These are phyloP conservation scores for Neostapfia colusana DNA, from an alignment of 176 grass and related monocot genomes.

Conservation along the genomic window DNA sequence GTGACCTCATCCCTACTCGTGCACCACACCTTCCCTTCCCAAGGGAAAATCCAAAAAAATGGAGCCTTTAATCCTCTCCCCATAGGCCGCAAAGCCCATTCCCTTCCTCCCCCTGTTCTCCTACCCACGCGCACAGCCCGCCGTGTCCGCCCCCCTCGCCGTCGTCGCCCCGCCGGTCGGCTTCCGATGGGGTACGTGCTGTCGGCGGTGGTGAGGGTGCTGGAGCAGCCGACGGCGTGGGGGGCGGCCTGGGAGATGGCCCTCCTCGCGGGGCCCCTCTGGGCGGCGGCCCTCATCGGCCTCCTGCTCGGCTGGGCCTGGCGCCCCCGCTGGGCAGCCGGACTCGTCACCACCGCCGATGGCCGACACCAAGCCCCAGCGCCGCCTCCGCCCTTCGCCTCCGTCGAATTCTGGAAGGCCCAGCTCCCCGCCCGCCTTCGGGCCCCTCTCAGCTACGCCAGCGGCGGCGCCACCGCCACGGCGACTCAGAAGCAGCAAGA, in stretches of 20 bases:
- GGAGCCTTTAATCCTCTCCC: constrained; percentile 49
- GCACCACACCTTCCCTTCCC: constrained; percentile 26
- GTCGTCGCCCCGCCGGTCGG: constrained; percentile 6
- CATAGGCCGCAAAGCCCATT: constrained; percentile 31
- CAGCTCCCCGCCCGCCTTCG: constrained; percentile 57
- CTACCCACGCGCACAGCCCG: constrained; percentile 6
- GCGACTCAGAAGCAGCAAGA: constrained; percentile 14
- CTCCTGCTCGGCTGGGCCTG: constrained; percentile 91
- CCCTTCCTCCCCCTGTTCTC: not conserved
- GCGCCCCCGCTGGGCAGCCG: constrained; percentile 78
- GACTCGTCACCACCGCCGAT: constrained; percentile 42
- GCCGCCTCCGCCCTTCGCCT: constrained; percentile 13
- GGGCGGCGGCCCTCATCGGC: constrained; percentile 73
- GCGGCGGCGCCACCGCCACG: constrained; percentile 15
- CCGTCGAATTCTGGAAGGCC: constrained; percentile 50
- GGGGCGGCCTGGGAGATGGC: constrained; percentile 61
- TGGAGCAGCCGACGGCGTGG: constrained; percentile 58
- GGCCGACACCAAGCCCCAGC: not conserved
- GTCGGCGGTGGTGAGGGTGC: constrained; percentile 60
- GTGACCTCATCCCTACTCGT: constrained; percentile 9
- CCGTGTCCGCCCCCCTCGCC: constrained; percentile 9
- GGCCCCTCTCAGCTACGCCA: constrained; percentile 35
- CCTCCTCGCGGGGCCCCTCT: constrained; percentile 75
- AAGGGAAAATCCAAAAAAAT: not conserved
- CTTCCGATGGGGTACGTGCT: constrained; percentile 70